Evolutionary conservation across 108 stramenopile genomes (phyloP).

Genomic region (Ochromonas danica): DNA sequence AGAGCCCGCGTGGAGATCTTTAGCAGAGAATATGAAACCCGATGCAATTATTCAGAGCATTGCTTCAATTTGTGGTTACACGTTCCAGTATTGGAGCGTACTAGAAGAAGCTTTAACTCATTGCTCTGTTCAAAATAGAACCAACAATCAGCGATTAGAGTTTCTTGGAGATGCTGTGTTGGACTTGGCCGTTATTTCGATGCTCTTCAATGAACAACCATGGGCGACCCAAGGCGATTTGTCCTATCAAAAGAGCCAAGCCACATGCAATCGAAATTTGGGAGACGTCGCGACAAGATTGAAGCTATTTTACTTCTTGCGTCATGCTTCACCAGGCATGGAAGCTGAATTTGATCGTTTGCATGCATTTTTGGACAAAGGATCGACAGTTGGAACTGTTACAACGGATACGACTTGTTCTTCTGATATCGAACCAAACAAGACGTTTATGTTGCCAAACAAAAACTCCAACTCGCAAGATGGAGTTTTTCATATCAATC

Average conservation of each 20-base stretch:
- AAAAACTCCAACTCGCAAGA: background rate
- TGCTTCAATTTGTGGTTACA: background rate
- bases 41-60: background rate
- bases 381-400: background rate
- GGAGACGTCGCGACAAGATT: background rate
- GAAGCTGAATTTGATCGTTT: background rate
- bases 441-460: background rate
- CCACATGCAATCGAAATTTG: background rate
- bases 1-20: too few relatives aligned
- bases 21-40: background rate
- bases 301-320: background rate
- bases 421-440: background rate
- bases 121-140: conserved; percentile 5
- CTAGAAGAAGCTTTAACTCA: background rate
- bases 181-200: conserved; percentile 22
- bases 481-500: background rate
- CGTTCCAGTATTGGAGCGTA: background rate
- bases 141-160: conserved; percentile 20
- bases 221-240: background rate
- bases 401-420: background rate
- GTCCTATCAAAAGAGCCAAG: background rate
- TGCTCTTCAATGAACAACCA: background rate
- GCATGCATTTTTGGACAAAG: background rate
- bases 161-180: conserved; percentile 31
- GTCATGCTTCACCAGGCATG: background rate